A percentile compares a stretch with the other conserved stretches of the same genome.
phyloP scores from a whole-genome alignment of 139 green algal genomes.

The Eudorina sp. region DNA sequence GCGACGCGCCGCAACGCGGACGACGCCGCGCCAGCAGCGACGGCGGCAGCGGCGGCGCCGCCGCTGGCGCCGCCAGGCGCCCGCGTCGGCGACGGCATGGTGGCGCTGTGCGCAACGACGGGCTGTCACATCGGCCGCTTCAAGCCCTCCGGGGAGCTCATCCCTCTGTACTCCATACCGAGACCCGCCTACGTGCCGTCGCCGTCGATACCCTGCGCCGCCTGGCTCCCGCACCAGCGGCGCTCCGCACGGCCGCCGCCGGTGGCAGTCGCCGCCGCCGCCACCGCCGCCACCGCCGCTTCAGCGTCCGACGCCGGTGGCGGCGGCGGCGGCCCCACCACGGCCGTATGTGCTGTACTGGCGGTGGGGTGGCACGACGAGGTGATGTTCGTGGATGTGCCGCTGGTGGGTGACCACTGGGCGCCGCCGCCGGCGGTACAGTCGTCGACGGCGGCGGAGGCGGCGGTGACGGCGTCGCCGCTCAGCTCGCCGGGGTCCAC shows the following conservation, averaged over 20 bases:
- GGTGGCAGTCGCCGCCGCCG: background rate
- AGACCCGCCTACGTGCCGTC: conserved; percentile 24
- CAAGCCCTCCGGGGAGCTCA: conserved; percentile 55
- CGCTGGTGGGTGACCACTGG: conserved; percentile 66
- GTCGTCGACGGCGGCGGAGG: background rate
- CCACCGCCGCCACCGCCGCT: no score
- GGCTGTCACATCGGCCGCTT: conserved; percentile 63
- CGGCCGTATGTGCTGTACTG: conserved; percentile 49
- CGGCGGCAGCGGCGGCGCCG: conserved; percentile 29
- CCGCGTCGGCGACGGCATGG: conserved; percentile 64
- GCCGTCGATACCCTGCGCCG: conserved; percentile 28
- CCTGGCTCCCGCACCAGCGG: conserved; percentile 59
- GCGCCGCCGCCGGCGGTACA: background rate
- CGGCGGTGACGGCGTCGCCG: background rate
- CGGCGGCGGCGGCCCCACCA: background rate
- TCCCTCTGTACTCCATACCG: conserved; percentile 62
- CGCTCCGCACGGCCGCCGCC: conserved; percentile 11
- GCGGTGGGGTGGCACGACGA: conserved; percentile 58
- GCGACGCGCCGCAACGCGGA: background rate
- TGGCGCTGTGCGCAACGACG: conserved; percentile 48
- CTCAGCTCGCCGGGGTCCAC: background rate
- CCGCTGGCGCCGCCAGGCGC: background rate
- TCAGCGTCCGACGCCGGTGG: no score
- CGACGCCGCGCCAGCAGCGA: background rate
- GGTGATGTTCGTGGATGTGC: conserved; percentile 65